Conservation (phyloP, 2,329 filamentous ascomycete species). For the Diaporthe citri region DNA sequence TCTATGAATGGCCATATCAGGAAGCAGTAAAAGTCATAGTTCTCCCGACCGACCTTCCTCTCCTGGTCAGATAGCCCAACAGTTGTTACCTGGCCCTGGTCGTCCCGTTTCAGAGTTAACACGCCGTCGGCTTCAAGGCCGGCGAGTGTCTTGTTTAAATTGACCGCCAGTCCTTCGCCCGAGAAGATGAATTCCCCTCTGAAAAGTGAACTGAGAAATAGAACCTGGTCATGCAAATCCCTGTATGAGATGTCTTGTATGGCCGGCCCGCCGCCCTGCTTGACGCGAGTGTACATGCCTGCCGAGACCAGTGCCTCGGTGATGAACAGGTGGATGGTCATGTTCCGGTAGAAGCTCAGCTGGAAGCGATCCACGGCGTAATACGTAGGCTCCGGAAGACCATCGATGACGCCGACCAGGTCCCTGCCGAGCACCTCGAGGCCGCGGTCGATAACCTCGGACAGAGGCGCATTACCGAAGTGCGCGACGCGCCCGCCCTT, state of each 20-base stretch:
- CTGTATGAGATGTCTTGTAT: conserved; percentile 83
- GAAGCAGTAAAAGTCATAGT: conserved; percentile 99
- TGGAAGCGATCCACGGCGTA: conserved; percentile 97
- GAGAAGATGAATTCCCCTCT: conserved; percentile 97
- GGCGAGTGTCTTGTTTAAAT: conserved; percentile 82
- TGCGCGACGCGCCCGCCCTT: conserved; percentile 95
- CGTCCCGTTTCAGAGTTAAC: conserved; percentile 73
- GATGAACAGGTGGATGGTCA: conserved; percentile 99
- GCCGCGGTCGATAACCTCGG: conserved; percentile 87
- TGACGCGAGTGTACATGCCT: conserved; percentile 90
- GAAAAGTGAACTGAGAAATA: conserved; percentile 93
- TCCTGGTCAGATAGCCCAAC: conserved; percentile 84
- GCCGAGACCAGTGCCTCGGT: conserved; percentile 91
- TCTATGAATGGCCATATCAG: conserved; percentile 99
- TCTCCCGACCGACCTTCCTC: conserved; percentile 84
- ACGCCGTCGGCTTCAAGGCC: conserved; percentile 85
- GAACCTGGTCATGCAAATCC: conserved; percentile 82
- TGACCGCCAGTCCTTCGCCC: conserved; percentile 83
- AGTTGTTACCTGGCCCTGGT: conserved; percentile 68
- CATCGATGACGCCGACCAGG: conserved; percentile 83
- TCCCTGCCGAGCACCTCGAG: conserved; percentile 92
- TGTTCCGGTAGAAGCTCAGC: conserved; percentile 97
- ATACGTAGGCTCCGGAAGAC: conserved; percentile 89
- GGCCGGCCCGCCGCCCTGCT: conserved; percentile 86
- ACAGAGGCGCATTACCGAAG: conserved; percentile 84